These are phyloP conservation scores for Naegleria lovaniensis DNA, from an alignment of 208 protist species.

Conservation along the genomic window DNA sequence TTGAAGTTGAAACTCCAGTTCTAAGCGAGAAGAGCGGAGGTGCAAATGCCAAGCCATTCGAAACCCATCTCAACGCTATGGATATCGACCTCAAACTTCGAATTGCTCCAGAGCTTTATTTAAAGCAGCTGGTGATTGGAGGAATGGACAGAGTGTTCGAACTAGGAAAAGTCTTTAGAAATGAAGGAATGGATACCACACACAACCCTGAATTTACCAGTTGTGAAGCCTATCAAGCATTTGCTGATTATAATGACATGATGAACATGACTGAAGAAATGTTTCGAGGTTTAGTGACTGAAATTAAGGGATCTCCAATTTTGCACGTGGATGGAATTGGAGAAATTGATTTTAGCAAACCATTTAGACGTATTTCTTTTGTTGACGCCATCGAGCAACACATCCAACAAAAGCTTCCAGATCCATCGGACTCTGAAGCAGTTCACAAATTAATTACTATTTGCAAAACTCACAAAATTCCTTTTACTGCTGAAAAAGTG, in stretches of 20 bases:
- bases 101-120: conserved; percentile 81
- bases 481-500: conserved; percentile 56
- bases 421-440: conserved; percentile 52
- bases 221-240: conserved; percentile 83
- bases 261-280: conserved; percentile 84
- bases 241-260: conserved; percentile 84
- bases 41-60: conserved; percentile 79
- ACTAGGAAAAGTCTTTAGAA: conserved; percentile 84
- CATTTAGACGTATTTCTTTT: conserved; percentile 73
- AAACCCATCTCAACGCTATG: conserved; percentile 78
- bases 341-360: conserved; percentile 68
- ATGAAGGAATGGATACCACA: conserved; percentile 81
- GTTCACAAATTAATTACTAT: conserved; percentile 43
- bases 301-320: conserved; percentile 85
- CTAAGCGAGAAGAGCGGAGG: conserved; percentile 72
- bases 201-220: conserved; percentile 92
- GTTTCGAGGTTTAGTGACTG: conserved; percentile 51
- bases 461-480: conserved; percentile 72
- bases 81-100: conserved; percentile 65
- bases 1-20: conserved; percentile 88
- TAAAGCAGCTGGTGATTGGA: conserved; percentile 86
- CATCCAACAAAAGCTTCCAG: conserved; percentile 53
- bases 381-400: conserved; percentile 70
- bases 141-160: conserved; percentile 88
- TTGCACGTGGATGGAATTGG: conserved; percentile 56